phyloP scores from a whole-genome alignment of 129 eudicot species.

The Ambrosia artemisiifolia region DNA sequence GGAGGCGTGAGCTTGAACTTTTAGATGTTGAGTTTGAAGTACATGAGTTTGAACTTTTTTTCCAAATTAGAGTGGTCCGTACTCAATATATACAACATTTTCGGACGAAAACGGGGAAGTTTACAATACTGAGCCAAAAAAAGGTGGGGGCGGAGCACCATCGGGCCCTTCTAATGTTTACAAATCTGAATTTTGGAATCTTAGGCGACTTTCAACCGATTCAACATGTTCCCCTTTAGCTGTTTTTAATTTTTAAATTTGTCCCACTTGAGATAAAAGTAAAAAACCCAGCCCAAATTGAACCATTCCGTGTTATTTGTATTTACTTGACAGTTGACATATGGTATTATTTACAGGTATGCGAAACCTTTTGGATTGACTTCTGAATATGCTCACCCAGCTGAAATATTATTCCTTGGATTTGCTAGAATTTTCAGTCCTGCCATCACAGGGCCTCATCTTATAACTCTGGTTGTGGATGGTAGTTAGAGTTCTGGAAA shows the following conservation, averaged over 20 bases:
- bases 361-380: conserved; percentile 99
- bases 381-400: conserved; percentile 99
- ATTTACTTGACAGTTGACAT: neutral
- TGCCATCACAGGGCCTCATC: conserved; percentile 93
- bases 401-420: conserved; percentile 94
- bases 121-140: too few relatives aligned
- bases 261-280: neutral
- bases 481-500: conserved; percentile 94
- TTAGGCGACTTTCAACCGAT: neutral
- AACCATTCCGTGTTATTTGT: neutral
- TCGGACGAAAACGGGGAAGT: too few relatives aligned
- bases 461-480: conserved; percentile 98
- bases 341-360: conserved; percentile 47
- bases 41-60: too few relatives aligned
- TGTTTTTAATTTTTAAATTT: neutral
- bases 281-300: neutral
- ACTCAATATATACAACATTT: too few relatives aligned
- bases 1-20: too few relatives aligned
- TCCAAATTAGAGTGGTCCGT: too few relatives aligned
- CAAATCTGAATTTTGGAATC: neutral
- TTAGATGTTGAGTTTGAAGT: too few relatives aligned
- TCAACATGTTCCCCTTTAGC: neutral
- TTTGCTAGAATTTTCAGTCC: conserved; percentile 97
- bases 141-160: too few relatives aligned
- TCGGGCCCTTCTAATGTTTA: too few relatives aligned